A percentile compares a stretch with the other conserved stretches of the same genome.
Conservation (phyloP, 495 filamentous ascomycete species). For the Amniculicola lignicola region DNA sequence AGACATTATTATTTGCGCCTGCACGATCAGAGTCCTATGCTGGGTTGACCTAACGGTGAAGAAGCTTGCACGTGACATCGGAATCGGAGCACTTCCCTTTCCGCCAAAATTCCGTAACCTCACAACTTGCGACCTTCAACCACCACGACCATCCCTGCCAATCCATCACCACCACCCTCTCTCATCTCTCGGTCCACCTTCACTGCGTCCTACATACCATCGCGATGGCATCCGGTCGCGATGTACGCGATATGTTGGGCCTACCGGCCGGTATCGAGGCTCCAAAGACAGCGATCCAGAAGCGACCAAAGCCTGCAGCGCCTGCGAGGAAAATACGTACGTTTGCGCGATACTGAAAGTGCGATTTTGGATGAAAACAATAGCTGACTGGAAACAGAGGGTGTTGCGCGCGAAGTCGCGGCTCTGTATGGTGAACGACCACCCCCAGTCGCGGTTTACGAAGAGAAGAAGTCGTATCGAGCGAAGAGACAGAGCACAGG, state of each 20-base stretch:
- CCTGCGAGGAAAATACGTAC: conserved; percentile 25
- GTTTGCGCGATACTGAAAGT: conserved; percentile 39
- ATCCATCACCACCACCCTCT: no score
- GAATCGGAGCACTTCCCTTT: no score
- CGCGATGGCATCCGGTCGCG: conserved; percentile 37
- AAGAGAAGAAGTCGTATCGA: conserved; percentile 58
- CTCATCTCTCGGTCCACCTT: no score
- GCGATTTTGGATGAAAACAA: background rate
- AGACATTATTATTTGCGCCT: no score
- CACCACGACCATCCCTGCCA: no score
- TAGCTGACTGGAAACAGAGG: no score
- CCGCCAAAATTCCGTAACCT: no score
- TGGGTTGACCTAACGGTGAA: no score
- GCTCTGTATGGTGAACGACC: conserved; percentile 65
- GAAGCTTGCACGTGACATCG: no score
- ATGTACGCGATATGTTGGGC: conserved; percentile 39
- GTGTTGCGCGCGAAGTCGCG: conserved; percentile 66
- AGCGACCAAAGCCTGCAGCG: conserved; percentile 28
- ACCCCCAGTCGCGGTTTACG: conserved; percentile 64
- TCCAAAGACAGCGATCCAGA: conserved; percentile 17
- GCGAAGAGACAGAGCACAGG: conserved; percentile 40
- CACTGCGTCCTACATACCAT: no score
- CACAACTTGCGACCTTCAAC: no score
- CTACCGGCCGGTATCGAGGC: conserved; percentile 20
- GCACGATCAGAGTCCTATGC: no score